A percentile compares a stretch with the other conserved stretches of the same genome.
These are phyloP conservation scores for Starmera amethionina DNA, from an alignment of 805 yeast species.

Conservation along the genomic window DNA sequence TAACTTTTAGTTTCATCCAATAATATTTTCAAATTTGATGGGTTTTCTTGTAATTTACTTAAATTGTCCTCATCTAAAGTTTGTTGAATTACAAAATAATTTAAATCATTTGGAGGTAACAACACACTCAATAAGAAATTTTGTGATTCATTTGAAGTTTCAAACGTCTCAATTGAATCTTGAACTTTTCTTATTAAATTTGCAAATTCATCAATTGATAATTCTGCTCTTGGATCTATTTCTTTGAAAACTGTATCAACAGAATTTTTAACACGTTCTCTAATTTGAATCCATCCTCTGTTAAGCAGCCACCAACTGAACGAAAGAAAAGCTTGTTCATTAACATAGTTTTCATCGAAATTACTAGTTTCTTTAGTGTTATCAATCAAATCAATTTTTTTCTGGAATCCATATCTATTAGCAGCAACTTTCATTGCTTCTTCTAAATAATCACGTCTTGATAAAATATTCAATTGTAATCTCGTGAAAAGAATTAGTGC, in stretches of 20 bases:
- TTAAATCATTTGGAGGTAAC: constrained; percentile 43
- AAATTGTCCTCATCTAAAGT: constrained; percentile 35
- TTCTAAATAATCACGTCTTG: constrained; percentile 76
- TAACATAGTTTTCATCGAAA: constrained; percentile 32
- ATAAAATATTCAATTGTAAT: constrained; percentile 78
- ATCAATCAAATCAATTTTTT: constrained; percentile 11
- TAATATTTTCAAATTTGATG: constrained; percentile 21
- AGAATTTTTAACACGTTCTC: constrained; percentile 39
- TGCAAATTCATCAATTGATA: constrained; percentile 54
- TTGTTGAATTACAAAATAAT: constrained; percentile 44
- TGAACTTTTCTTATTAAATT: constrained; percentile 30
- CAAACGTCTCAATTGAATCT: constrained; percentile 20
- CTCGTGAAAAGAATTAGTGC: constrained; percentile 70
- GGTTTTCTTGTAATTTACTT: constrained; percentile 17
- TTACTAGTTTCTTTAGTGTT: constrained; percentile 6
- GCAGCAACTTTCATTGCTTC: constrained; percentile 68
- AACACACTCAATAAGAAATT: constrained; percentile 23
- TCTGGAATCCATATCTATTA: constrained; percentile 22
- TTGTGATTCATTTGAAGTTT: constrained; percentile 2
- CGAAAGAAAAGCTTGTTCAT: constrained; percentile 77
- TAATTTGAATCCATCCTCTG: constrained; percentile 65
- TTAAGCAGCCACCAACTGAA: constrained; percentile 92
- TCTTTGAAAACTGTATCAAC: constrained; percentile 54
- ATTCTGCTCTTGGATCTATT: constrained; percentile 64
- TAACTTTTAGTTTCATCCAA: constrained; percentile 35